phyloP scores from a whole-genome alignment of 768 basidiomycete genomes.

The Tylopilus plumbeoviolaceoides region DNA sequence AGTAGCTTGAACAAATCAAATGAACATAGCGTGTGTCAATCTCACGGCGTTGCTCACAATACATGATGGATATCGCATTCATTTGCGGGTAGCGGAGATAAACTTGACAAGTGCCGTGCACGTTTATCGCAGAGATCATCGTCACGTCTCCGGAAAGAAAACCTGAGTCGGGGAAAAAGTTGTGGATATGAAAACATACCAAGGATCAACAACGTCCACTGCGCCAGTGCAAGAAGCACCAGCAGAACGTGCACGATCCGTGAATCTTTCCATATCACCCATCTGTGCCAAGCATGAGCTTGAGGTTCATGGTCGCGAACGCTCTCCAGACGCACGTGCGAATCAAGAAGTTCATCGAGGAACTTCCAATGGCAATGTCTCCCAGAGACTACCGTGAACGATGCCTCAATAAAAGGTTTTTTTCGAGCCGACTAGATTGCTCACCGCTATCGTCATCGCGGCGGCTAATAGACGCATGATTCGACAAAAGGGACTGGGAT shows the following conservation, averaged over 20 bases:
- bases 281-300: constrained; percentile 7
- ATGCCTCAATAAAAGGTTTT: not conserved
- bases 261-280: constrained; percentile 23
- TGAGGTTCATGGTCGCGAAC: too few relatives aligned
- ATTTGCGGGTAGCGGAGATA: not conserved
- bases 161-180: not conserved
- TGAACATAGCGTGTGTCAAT: not conserved
- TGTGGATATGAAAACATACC: constrained; percentile 1
- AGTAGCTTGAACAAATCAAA: constrained; percentile 5
- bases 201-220: constrained; percentile 12
- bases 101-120: not conserved
- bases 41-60: constrained; percentile 8
- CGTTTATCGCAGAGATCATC: not conserved
- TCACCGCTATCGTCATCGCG: constrained; percentile 1
- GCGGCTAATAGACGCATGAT: constrained; percentile 9
- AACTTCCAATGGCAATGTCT: constrained; percentile 12
- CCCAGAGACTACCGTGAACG: not conserved
- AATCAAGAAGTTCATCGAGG: constrained; percentile 21
- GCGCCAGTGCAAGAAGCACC: constrained; percentile 12
- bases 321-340: constrained; percentile 17
- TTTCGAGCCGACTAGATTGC: not conserved
- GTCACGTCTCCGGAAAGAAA: constrained; percentile 3
- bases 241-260: constrained; percentile 11
- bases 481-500: not conserved
- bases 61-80: not conserved